Base-by-base conservation (phyloP, 1,284 basidiomycete genomes). In the Ustanciosporium gigantosporum region DNA sequence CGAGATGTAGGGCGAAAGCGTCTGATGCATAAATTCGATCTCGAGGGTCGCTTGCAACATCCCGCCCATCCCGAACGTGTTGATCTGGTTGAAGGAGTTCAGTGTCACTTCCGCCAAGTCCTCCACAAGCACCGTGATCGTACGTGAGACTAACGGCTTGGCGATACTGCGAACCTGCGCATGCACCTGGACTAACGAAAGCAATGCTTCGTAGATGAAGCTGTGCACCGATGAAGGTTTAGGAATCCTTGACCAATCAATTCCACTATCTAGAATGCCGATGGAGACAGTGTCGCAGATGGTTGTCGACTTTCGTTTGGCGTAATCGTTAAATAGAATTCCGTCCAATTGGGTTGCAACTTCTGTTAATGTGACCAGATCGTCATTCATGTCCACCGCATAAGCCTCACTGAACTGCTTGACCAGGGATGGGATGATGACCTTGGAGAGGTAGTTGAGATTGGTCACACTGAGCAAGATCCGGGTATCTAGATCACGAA, bases 41-140 rank as follows among this genome's bases (percentile, higher is more conserved):
- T 98, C 95, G 23, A 99, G 85, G 2, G 95, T 98, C 2, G 95
- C 94, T 88, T 95, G 73, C 25, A 99, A 83, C 95, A 98, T 98
- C 11, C 95, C 95, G 36, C 95, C 95, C 86, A 95, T 95, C 15
- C 94, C 92, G 73, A 96, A 96, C 31, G 86, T 83, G 64, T 86
- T 86, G 24, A 98, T 86, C 76, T 89, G 86, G 56, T 84, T 84
- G 84, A 98, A 95, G 73, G 87, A 88, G 6, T 83, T 83, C 44
- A 96, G 80, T 0, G 91, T 88, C 64, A 91, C 88, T 6, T 85
- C 82, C 4, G 91, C 88, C 14, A 96, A 81, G 53, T 88, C 86
- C 53, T 92, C 88, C 9, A 94, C 87, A 7, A 98, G 83, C 6
- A 86, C 83, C 52, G 86, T 85, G 34, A 98, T 81, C n/a, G 87